Percentiles rank a stretch among this genome's conserved stretches.
Conservation (phyloP, 169 alveolate species). For the Plasmodium sp. region DNA sequence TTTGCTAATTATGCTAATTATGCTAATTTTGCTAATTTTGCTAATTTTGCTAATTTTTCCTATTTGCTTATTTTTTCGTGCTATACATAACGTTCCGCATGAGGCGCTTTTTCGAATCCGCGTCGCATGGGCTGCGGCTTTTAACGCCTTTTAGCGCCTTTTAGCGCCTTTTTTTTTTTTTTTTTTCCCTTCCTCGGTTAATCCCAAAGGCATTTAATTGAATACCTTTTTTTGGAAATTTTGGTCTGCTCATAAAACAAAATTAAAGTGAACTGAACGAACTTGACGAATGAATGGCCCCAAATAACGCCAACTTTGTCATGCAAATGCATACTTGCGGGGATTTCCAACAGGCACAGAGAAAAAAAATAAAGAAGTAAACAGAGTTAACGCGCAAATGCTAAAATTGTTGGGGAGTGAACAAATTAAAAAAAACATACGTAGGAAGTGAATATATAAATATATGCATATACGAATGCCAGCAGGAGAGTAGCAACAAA, state of each 20-base stretch:
- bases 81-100: neutral
- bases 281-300: neutral
- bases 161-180: neutral
- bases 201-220: neutral
- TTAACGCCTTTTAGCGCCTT: neutral
- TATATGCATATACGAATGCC: neutral
- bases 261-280: neutral
- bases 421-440: neutral
- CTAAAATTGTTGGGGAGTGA: neutral
- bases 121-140: neutral
- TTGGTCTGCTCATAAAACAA: neutral
- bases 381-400: neutral
- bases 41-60: neutral
- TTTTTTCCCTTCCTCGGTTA: neutral
- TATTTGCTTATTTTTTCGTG: neutral
- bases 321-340: neutral
- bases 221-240: neutral
- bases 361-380: neutral
- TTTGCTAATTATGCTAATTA: neutral
- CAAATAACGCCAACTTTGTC: neutral
- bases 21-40: neutral
- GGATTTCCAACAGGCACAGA: neutral
- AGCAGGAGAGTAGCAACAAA: neutral
- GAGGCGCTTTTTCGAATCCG: neutral
- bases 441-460: neutral